Evolutionary conservation across 2,329 filamentous ascomycete genomes (phyloP), one percentile per base, ranked within the genome.

Genomic region (Paecilomyces fulvus): DNA sequence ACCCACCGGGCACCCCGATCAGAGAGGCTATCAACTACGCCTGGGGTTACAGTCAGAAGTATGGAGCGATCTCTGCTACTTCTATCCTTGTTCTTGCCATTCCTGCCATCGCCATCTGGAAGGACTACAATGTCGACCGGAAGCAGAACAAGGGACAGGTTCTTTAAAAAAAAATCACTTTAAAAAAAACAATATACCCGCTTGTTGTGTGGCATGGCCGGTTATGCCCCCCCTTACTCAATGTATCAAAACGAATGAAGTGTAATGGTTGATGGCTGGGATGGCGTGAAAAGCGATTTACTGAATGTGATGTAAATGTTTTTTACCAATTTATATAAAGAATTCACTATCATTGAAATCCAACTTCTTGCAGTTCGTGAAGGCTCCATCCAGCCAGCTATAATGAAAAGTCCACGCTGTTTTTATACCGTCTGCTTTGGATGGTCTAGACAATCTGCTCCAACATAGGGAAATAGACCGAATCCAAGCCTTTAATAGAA

Each of bases 111-210:
- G 64, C 65, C 2, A 61, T 71, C 17, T 74, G 72, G 72, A 73
- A 71, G 64, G 71, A 74, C 60, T 70, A 70, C 58, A 65, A 66
- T 23, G 67, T 73, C 20, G 67, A 73, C 58, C 68, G 67, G 63
- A 68, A 70, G 59, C 72, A 74, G 64, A 71, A 71, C 61, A 74
- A 73, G 64, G 72, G 72, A 54, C 62, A 57, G 46, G 58, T 70
- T 3, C 53, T 69, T 5, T 68, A 57, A 28, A 37, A 28, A 37
- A 55, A 53, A 55, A 52, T 11, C 11, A 57, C 12, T 43, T 17
- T 17, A 43, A 43, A 17, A 43, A 9, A 7, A 17, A 17, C 4
- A 31, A 14, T 31, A 31, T 14, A 11, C 12, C 12, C 14, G n/a
- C 7, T 17, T 43, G 8, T 20, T 8, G 37, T 17, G 37, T 37